A percentile compares a stretch with the other conserved stretches of the same genome.
Conservation (phyloP, 2,329 filamentous ascomycete species). For the Colletotrichum tamarilloi region DNA sequence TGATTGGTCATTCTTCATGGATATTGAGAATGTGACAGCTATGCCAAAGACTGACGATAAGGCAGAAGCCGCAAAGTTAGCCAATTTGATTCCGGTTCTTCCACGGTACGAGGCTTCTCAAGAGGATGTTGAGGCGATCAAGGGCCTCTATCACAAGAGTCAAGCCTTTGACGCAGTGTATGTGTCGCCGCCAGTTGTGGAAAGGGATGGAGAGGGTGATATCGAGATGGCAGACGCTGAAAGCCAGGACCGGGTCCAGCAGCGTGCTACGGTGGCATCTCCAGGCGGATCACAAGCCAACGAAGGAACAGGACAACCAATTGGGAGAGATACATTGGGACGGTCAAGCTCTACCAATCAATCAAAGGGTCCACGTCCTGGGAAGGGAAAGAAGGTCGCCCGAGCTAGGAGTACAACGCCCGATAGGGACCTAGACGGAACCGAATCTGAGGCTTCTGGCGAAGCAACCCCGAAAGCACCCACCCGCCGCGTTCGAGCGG, state of each 20-base stretch:
- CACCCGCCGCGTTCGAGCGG: neutral
- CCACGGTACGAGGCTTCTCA: neutral
- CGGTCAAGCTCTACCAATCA: too few species aligned
- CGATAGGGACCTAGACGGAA: neutral
- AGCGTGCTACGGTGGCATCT: neutral
- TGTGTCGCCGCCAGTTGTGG: neutral
- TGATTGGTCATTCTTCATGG: conserved; percentile 48
- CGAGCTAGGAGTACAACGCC: neutral
- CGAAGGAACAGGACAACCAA: neutral
- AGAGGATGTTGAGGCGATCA: neutral
- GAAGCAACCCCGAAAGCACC: neutral
- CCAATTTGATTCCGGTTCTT: conserved; percentile 38
- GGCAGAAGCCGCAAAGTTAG: conserved; percentile 36
- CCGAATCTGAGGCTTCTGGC: neutral
- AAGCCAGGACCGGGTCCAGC: neutral
- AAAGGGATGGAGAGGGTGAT: neutral
- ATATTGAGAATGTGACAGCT: conserved; percentile 42
- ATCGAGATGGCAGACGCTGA: neutral
- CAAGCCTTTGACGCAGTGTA: conserved; percentile 15
- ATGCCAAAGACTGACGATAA: conserved; percentile 37
- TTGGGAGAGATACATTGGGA: too few species aligned
- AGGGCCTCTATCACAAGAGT: neutral
- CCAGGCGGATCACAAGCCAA: too few species aligned
- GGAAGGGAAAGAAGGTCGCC: neutral
- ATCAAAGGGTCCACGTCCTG: too few species aligned